Evolutionary conservation across 495 filamentous ascomycete genomes (phyloP), one percentile per base, ranked within the genome.

Genomic region (Aspergillus steynii): DNA sequence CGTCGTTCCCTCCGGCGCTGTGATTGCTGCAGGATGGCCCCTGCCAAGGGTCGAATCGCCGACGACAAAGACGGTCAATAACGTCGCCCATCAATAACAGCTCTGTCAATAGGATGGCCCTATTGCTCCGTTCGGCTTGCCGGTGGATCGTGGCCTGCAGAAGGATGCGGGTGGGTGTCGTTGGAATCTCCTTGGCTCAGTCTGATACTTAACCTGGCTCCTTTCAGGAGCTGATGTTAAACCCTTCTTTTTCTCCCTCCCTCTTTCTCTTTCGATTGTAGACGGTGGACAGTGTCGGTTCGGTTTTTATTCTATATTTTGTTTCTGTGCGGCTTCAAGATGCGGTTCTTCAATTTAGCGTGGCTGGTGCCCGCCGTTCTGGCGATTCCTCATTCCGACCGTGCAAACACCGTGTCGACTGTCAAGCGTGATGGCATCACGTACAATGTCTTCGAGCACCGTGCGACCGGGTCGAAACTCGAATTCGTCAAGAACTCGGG

Each of bases 401-500:
- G 34, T 37, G 5, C 34, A 20, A 20, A 20, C 20, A 8, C 31
- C 31, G 31, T 34, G 3, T 42, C 37, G 37, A 42, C 12, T 12
- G 37, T 42, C 37, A 42, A 42, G 10, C 37, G 37, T 42, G 64
- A 78, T 70, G 80, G 78, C 7, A 70, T 76, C 34, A 74, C 72
- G 10, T 80, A 77, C 59, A 83, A 73, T 53, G 74, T 83, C 25
- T 83, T 82, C 63, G 75, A 84, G 56, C 82, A 86, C 71, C 77
- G 75, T 32, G 76, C 74, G 6, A 85, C 82, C 14, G 78, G 78
- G 27, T 72, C 77, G 4, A 80, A 70, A 61, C 59, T 86, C 29
- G 77, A 82, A 56, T 83, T 81, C 50, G 82, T 86, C 52, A 80
- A 76, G n/a, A 83, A 84, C 59, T 83, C 81, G 1, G 80, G 80